Conservation (phyloP, 148 eudicot genomes). For the Drosera capensis region DNA sequence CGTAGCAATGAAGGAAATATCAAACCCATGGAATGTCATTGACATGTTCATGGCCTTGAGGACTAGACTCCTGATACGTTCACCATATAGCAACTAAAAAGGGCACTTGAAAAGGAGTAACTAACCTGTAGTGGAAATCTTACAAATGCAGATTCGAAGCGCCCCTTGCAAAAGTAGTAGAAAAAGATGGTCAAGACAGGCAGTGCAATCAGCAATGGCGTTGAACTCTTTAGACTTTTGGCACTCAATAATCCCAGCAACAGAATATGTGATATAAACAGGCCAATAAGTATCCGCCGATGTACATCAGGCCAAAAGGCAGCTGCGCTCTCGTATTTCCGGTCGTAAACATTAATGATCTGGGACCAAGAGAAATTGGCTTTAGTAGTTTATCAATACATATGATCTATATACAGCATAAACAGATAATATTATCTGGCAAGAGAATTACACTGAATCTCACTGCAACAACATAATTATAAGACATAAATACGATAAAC, state of each 20-base stretch:
- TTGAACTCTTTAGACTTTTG: slow-evolving; percentile 25
- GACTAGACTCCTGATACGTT: background rate
- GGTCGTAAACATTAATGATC: slow-evolving; percentile 87
- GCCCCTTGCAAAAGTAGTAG: slow-evolving; percentile 69
- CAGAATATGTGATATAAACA: slow-evolving; percentile 63
- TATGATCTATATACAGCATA: no score
- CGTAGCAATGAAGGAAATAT: no score
- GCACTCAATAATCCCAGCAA: slow-evolving; percentile 71
- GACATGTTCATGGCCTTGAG: no score
- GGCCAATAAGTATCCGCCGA: slow-evolving; percentile 51
- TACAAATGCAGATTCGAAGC: slow-evolving; percentile 67
- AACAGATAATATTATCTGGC: no score
- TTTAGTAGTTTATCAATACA: no score
- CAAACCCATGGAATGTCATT: no score
- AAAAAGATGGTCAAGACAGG: slow-evolving; percentile 82
- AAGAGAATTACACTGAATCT: no score
- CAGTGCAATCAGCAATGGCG: slow-evolving; percentile 53
- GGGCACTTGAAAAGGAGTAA: background rate
- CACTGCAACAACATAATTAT: no score
- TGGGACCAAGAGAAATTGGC: slow-evolving; percentile 9
- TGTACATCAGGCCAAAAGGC: slow-evolving; percentile 94
- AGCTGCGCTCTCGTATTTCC: slow-evolving; percentile 88
- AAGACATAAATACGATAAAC: no score
- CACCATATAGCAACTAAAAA: background rate
- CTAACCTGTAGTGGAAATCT: slow-evolving; percentile 67